Evolutionary conservation across 345 rosid species (phyloP), one percentile per base, ranked within the genome.

Genomic region (Eucalyptus guilfoylei): DNA sequence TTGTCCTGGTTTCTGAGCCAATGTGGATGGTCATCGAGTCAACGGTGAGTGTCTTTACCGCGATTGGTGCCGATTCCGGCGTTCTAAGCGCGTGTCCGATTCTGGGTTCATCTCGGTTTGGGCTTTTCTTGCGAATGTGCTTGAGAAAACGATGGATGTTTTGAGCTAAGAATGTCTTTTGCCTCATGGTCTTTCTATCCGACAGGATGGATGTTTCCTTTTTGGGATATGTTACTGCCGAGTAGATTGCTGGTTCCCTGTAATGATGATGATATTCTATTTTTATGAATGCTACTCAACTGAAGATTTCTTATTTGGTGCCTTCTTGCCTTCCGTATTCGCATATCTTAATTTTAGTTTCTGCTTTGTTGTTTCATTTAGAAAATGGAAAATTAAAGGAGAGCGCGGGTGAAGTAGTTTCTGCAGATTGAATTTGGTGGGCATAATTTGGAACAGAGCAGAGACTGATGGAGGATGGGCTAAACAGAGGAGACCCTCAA

Each of bases 391-490:
- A 76, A 40, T 21, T 40, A 40, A 40, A 76, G 85, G 85, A 11
- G 30, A 28, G 28, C 4, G 47, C 85, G 21, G 47, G 85, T 76
- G 47, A 76, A 76, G 85, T 52, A 42, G 40, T 21, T 40, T 76
- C 16, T 21, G 85, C 85, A 40, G 83, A 1, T 76, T 76, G 85
- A 21, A 4, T 40, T 76, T 76, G 47, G 47, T 40, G 30, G 30
- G 24, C 85, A 21, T 11, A 40, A 42, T 40, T 76, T 76, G 85
- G 44, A 76, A 76, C 47, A 40, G 42, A 49, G 49, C 67, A 87
- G 83, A 87, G 87, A 28, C 85, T 45, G 60, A 96, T 97, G 97
- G 99, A 96, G 72, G 98, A 97, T 85, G 89, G 91, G 49, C 32
- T 91, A 16, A 64, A 76, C 87, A 88, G 90, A 88, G 94, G 93